Evolutionary conservation across 352 stramenopile species (phyloP), one percentile per base, ranked within the genome.

Genomic region (Phytophthora idaei): DNA sequence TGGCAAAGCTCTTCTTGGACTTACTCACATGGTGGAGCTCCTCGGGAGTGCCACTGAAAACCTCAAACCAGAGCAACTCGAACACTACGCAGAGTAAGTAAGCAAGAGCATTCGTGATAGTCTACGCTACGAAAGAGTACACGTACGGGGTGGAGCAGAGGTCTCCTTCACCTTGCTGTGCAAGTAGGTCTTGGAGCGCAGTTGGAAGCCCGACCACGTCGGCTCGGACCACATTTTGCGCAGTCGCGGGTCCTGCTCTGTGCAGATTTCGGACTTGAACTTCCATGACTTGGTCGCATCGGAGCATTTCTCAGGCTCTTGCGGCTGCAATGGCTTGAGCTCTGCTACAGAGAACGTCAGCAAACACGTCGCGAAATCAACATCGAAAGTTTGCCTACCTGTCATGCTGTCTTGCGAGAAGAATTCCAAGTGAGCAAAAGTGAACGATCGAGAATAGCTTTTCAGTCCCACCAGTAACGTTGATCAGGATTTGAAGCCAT

Each of bases 41-140:
- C 11, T 83, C 71, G 39, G 87, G 73, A 21, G 89, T 79, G 44
- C 87, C 84, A 52, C 78, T 82, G 55, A 95, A 90, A 32, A 90
- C 62, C 52, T 95, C 87, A 51, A 95, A 90, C 87, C 87, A 95
- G 44, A 95, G 58, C 34, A 95, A 73, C 54, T 93, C 87, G 53
- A 92, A 92, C 56, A 93, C 86, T 94, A 51, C 21, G 21, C 21
- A 21, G 21, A 21, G 21, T 21, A 21, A 8, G 32, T 15, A 21
- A 37, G 32, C 32, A 37, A 37, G 9, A 12, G 32, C 11, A 37
- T 37, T 37, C 32, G 32, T 37, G 32, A 2, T 37, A 37, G 32
- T 42, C 36, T 42, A n/a, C 36, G 36, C n/a, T 42, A 32, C n/a
- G 8, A 21, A 28, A 21, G 9, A 37, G 32, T 12, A 1, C 6